Base-by-base conservation (phyloP, 1,284 basidiomycete species). In the Trichosporon ovoides region DNA sequence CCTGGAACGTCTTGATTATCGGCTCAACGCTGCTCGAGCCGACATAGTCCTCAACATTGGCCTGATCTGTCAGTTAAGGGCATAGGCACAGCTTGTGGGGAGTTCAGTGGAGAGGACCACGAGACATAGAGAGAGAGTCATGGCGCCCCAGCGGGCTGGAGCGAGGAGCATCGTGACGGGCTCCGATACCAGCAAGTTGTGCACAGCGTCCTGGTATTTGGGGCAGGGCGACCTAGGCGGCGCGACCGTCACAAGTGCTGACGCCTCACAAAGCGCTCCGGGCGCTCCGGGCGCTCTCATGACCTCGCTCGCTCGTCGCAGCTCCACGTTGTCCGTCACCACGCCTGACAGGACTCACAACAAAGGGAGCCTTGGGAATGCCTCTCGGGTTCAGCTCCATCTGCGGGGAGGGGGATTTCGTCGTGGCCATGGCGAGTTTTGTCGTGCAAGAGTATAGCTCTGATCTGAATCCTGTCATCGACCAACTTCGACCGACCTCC, bases 321-420 rank as follows among this genome's bases (percentile, higher is more conserved):
- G 38, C 38, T 40, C 38, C 18, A 38, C 6, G 36, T 16, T n/a
- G n/a, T 40, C 31, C 12, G 28, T 28, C 12, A 10, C 12, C 12
- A 3, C 35, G 35, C 22, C 16, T 12, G 16, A 18, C 24, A 31
- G 13, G 3, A 83, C 88, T 69, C 70, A 96, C 94, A 59, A 98
- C 88, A 73, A 98, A 98, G 0, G 91, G 90, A 4, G 95, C 94
- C 74, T 87, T 86, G 13, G 94, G 94, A 59, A 98, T 98, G 1
- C 94, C 94, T 55, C 93, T 81, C 1, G 91, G 85, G 69, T 95
- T 97, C 69, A 85, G 85, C 70, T 85, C 82, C 61, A 79, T 69
- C 58, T 73, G 66, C 28, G 56, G 43, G 16, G 43, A 28, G 22
- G 43, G 43, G 22, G 43, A 48, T 24, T 48, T 48, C 16, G 43